A percentile compares a stretch with the other conserved stretches of the same genome.
These are phyloP conservation scores for Eucalyptus camaldulensis DNA, from an alignment of 345 rosid genomes.

Conservation along the genomic window DNA sequence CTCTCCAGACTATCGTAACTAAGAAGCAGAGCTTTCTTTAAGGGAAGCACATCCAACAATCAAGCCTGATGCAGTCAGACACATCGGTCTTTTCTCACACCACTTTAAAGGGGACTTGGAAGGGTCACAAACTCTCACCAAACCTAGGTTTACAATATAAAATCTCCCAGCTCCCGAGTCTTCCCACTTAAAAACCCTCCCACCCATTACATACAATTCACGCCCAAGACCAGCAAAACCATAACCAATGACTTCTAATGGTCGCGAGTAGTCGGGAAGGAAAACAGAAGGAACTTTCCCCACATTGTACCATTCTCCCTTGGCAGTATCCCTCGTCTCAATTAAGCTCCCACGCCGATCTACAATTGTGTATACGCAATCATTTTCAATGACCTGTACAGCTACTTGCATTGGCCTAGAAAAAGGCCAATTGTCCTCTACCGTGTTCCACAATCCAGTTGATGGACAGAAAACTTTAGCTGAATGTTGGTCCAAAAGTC, in stretches of 20 bases:
- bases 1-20: background rate
- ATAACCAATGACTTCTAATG: conserved; percentile 55
- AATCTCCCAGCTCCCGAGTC: conserved; percentile 62
- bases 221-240: conserved; percentile 52
- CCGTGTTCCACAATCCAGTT: conserved; percentile 38
- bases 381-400: conserved; percentile 55
- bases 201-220: conserved; percentile 70
- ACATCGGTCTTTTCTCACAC: conserved; percentile 65
- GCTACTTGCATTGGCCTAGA: conserved; percentile 66
- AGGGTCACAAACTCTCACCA: conserved; percentile 67
- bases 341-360: conserved; percentile 67
- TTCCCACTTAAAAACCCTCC: conserved; percentile 75
- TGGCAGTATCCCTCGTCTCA: conserved; percentile 48
- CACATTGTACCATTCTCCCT: conserved; percentile 55
- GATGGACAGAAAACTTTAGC: conserved; percentile 40
- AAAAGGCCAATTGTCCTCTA: conserved; percentile 68
- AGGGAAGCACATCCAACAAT: conserved; percentile 68
- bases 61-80: conserved; percentile 43
- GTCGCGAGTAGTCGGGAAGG: conserved; percentile 41
- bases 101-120: conserved; percentile 38
- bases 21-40: conserved; percentile 20
- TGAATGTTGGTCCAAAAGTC: conserved; percentile 27
- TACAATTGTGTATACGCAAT: conserved; percentile 48
- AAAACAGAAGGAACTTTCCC: conserved; percentile 57
- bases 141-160: conserved; percentile 36